Base-by-base conservation (phyloP, 306 rosid genomes). In the Luffa acutangula region DNA sequence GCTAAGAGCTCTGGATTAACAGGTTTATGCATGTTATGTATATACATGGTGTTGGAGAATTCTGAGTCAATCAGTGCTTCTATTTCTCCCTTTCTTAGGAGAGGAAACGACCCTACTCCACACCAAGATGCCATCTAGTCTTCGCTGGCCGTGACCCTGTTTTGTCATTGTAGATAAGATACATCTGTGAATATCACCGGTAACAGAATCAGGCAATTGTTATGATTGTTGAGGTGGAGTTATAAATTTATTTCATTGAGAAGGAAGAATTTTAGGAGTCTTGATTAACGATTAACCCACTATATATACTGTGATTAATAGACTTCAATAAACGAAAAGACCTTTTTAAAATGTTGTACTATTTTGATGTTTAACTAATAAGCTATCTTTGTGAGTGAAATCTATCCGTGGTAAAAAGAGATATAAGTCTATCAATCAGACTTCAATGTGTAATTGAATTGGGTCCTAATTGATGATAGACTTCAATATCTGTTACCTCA, bases 21-120 rank as follows among this genome's bases (percentile, higher is more conserved):
- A 95, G 97, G 97, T 67, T 79, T 95, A n/a, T 92, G 97, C 90
- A 80, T 95, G 79, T 91, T 92, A 82, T 95, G 97, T 80, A 85
- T 95, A 25, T 89, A 90, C 90, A 87, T 89, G 92, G 53, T 95
- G 6, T 89, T 81, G 8, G 91, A 90, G 81, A 85, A 84, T 85
- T 85, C 90, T 80, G 85, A 84, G 77, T 72, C 90, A 21, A 69
- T 89, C 77, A 82, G 88, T 63, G 81, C 86, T 42, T 84, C 75
- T 73, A 48, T 88, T 53, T 80, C 89, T 78, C 86, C 87, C 76
- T 63, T 90, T 51, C 60, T 83, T 37, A 81, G 92, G 81, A 90
- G 89, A 91, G 87, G 87, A 79, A 88, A 77, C 70, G 90, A 89
- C 75, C 43, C 79, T 3, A 74, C 81, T 3, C 39, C 42, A n/a